Conservation (phyloP, 2,329 filamentous ascomycete species). For the Fusarium lateritium region DNA sequence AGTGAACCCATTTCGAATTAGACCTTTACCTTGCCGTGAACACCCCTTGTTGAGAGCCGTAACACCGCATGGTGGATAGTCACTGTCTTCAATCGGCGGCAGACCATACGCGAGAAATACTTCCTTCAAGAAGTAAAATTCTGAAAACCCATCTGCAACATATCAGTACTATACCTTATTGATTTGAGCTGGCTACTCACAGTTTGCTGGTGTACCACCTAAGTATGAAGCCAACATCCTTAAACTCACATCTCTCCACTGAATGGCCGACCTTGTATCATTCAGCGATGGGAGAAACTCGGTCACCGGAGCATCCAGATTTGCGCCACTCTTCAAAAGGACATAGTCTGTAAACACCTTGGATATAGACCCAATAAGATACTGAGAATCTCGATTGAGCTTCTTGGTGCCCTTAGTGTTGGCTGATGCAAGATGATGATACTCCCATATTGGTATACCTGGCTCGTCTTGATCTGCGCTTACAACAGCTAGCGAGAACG, state of each 20-base stretch:
- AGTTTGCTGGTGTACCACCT: constrained; percentile 55
- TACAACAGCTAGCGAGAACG: constrained; percentile 57
- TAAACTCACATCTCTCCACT: constrained; percentile 57
- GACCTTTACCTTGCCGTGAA: constrained; percentile 50
- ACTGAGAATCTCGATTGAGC: constrained; percentile 56
- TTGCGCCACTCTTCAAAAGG: constrained; percentile 54
- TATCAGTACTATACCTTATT: constrained; percentile 5
- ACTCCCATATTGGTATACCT: constrained; percentile 57
- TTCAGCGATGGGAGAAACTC: constrained; percentile 55
- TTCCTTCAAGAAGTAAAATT: constrained; percentile 56
- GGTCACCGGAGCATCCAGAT: constrained; percentile 53
- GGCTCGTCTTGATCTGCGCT: constrained; percentile 50
- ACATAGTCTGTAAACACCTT: constrained; percentile 58
- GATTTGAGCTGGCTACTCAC: constrained; percentile 37
- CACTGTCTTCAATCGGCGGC: constrained; percentile 52
- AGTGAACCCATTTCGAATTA: fast-evolving
- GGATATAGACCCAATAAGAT: constrained; percentile 58
- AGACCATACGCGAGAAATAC: constrained; percentile 56
- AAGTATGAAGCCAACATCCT: constrained; percentile 57
- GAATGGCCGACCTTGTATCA: constrained; percentile 44
- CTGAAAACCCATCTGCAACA: constrained; percentile 49
- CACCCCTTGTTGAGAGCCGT: constrained; percentile 54
- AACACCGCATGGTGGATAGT: constrained; percentile 57
- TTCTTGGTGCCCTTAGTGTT: constrained; percentile 55
- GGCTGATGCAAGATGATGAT: constrained; percentile 55